Percentiles rank a stretch among this genome's conserved stretches.
Conservation (phyloP, 2,329 filamentous ascomycete genomes). For the Incumbomyces delicatus region DNA sequence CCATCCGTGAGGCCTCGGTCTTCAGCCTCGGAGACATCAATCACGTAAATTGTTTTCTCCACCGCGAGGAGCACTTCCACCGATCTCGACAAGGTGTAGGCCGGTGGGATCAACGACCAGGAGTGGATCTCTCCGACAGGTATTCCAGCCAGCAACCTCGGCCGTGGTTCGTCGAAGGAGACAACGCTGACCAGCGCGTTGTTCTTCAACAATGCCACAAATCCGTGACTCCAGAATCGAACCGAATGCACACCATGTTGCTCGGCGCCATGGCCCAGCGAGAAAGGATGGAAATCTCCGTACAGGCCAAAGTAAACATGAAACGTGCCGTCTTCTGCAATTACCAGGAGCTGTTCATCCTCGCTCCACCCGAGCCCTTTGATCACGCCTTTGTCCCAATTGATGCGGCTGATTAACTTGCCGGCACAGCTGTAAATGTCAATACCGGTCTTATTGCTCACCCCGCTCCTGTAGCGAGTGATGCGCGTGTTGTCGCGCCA, state of each 20-base stretch:
- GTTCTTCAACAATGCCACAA: slow-evolving; percentile 83
- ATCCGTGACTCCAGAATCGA: slow-evolving; percentile 83
- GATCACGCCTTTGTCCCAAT: slow-evolving; percentile 83
- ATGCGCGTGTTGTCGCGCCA: slow-evolving; percentile 83
- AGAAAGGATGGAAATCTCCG: slow-evolving; percentile 90
- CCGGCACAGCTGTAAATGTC: slow-evolving; percentile 92
- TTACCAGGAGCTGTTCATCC: slow-evolving; percentile 80
- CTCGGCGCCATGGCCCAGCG: slow-evolving; percentile 78
- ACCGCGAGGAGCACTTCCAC: slow-evolving; percentile 89
- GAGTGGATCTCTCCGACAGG: slow-evolving; percentile 73
- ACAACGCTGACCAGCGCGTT: slow-evolving; percentile 81
- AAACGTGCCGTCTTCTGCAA: slow-evolving; percentile 82
- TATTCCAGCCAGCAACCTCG: slow-evolving; percentile 65
- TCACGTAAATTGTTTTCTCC: slow-evolving; percentile 69
- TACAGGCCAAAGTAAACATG: slow-evolving; percentile 86
- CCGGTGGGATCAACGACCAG: slow-evolving; percentile 82
- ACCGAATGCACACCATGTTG: slow-evolving; percentile 81
- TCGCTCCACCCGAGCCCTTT: slow-evolving; percentile 92
- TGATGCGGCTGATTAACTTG: slow-evolving; percentile 72
- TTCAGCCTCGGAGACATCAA: slow-evolving; percentile 82
- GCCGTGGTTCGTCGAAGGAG: slow-evolving; percentile 81
- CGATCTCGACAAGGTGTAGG: slow-evolving; percentile 78
- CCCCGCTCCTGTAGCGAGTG: slow-evolving; percentile 62
- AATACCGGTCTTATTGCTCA: slow-evolving; percentile 69
- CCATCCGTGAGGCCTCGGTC: slow-evolving; percentile 86